Conservation (phyloP, 305 asterid genomes). For the Fraxinus sp. region DNA sequence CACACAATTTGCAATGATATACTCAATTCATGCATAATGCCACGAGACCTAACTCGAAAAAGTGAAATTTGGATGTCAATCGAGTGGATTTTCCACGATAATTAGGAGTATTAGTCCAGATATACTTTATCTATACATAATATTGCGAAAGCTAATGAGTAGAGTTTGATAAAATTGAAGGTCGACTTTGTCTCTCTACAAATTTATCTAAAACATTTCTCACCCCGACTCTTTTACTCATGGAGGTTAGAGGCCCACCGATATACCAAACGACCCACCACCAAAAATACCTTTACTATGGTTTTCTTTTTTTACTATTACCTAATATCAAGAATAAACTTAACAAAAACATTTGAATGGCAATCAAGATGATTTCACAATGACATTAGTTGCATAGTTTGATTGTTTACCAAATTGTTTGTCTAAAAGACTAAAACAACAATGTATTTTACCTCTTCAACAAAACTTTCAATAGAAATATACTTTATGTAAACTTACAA, state of each 20-base stretch:
- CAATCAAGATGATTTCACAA: background rate
- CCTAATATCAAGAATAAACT: background rate
- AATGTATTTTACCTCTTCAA: background rate
- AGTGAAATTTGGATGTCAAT: background rate
- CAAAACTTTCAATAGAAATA: background rate
- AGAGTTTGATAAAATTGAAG: background rate
- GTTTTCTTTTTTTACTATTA: background rate
- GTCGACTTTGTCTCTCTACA: background rate
- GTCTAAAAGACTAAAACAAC: background rate
- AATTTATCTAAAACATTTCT: background rate
- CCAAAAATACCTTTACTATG: background rate
- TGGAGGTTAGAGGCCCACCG: background rate
- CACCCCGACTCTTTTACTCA: background rate
- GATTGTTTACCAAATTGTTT: background rate
- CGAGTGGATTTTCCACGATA: background rate
- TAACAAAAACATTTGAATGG: background rate
- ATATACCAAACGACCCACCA: background rate
- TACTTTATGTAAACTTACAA: background rate
- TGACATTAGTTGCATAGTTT: background rate
- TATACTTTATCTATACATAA: background rate
- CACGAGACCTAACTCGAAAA: background rate
- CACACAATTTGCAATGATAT: background rate
- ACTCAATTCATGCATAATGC: background rate
- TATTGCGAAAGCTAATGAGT: background rate
- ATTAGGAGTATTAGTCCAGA: background rate